Evolutionary conservation across 108 stramenopile species (phyloP).

Genomic region (Asterionellopsis glacialis): DNA sequence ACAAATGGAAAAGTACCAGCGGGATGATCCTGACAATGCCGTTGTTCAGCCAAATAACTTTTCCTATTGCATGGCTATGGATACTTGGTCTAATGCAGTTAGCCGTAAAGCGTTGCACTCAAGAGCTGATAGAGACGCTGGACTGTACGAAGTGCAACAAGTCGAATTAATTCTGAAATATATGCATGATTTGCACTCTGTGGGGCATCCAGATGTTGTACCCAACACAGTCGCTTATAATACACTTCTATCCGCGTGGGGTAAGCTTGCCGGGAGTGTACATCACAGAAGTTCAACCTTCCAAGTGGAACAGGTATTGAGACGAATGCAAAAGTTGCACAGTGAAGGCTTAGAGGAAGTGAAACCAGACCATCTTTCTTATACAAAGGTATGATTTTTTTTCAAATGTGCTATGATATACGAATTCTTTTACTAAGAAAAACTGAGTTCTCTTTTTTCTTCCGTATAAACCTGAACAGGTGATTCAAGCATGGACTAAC

Average conservation of each 20-base stretch:
- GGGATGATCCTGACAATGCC: constrained; percentile 25
- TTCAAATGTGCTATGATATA: neutral
- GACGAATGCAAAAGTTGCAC: constrained; percentile 44
- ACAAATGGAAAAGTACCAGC: constrained; percentile 57
- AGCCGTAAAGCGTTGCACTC: constrained; percentile 37
- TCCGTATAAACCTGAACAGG: constrained; percentile 4
- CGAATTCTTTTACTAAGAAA: too few relatives aligned
- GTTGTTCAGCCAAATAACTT: constrained; percentile 49
- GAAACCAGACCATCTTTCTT: constrained; percentile 52
- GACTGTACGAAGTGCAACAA: neutral
- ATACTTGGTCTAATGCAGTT: constrained; percentile 44
- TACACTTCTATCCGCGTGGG: constrained; percentile 56
- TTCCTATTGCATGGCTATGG: constrained; percentile 72
- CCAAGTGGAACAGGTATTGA: constrained; percentile 60
- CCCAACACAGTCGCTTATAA: constrained; percentile 64
- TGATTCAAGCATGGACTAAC: constrained; percentile 68
- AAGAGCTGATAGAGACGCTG: constrained; percentile 3
- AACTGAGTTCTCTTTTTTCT: too few relatives aligned
- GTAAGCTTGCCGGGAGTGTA: constrained; percentile 27
- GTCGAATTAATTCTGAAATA: constrained; percentile 41
- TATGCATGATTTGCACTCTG: constrained; percentile 42
- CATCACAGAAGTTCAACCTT: constrained; percentile 31
- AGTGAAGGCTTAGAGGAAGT: constrained; percentile 15
- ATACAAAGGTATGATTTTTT: constrained; percentile 29
- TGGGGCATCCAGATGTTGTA: constrained; percentile 34